Base-by-base conservation (phyloP, 805 yeast species). In the Priceomyces medius region DNA sequence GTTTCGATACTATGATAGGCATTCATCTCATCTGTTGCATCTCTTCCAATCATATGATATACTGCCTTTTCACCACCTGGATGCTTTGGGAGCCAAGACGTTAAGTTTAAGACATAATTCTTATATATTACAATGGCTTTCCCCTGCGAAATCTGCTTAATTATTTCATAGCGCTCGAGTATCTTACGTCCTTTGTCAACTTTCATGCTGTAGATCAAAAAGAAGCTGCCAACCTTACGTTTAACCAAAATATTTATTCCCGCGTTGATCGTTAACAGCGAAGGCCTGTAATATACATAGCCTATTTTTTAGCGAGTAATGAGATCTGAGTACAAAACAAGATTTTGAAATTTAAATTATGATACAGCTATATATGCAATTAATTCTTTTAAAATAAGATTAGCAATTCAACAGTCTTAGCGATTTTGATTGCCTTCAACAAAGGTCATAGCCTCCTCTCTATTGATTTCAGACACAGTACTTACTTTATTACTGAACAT, bases 51-150 rank as follows among this genome's bases (percentile, higher is more conserved):
- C 83, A 88, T 73, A 61, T 89, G 97, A 51, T 70, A 71, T 5
- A 89, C 81, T 2, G 95, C 90, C 54, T 80, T 85, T 44, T 83
- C 90, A 4, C 97, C 96, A 12, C 97, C 97, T 0, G 97, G 97
- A 60, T 88, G 97, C 38, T 53, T 69, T 19, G 68, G 69, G 26
- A 88, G 60, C 96, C 96, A 88, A 7, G 63, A 48, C 41, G 88
- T 81, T 43, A 89, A 66, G 49, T 80, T 76, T 31, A 88, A 66
- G 4, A 85, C 95, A 16, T 63, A 45, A 35, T 73, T 64, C 27
- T 81, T 68, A 55, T 79, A 83, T 3, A 88, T 82, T 29, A 88
- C 87, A 20, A 88, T 74, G 18, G 80, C 75, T 45, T 81, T 77
- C 2, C 96, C 96, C 4, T 63, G 63, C 2, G 85, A 77, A 17